Evolutionary conservation across 2,329 filamentous ascomycete species (phyloP).

Genomic region (Colletotrichum simmondsii): DNA sequence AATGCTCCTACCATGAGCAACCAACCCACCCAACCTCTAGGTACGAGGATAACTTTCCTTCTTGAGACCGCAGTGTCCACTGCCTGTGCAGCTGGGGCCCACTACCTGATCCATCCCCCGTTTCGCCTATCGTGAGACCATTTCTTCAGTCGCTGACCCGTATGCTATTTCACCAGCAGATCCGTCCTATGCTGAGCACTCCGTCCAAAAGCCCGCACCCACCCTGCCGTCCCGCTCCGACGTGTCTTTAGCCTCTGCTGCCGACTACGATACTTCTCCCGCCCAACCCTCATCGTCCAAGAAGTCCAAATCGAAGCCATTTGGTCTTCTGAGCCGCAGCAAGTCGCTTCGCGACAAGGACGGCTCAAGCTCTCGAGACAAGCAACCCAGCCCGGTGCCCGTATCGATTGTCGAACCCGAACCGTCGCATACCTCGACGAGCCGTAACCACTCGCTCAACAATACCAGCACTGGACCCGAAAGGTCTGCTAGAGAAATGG

Average conservation of each 20-base stretch:
- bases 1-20: conserved; percentile 38
- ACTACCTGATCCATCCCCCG: conserved; percentile 32
- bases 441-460: conserved; percentile 58
- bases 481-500: conserved; percentile 74
- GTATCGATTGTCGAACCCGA: conserved; percentile 49
- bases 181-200: conserved; percentile 44
- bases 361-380: conserved; percentile 48
- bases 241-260: conserved; percentile 60
- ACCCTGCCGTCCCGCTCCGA: conserved; percentile 62
- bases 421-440: conserved; percentile 44
- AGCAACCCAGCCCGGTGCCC: conserved; percentile 39
- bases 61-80: conserved; percentile 34
- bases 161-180: conserved; percentile 39
- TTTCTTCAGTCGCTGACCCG: conserved; percentile 28
- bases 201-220: conserved; percentile 51
- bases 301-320: conserved; percentile 66
- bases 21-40: conserved; percentile 34
- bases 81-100: conserved; percentile 31
- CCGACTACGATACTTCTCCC: conserved; percentile 55
- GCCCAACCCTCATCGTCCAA: conserved; percentile 46
- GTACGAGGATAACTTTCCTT: conserved; percentile 36
- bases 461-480: conserved; percentile 75
- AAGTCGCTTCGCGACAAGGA: conserved; percentile 61
- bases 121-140: conserved; percentile 36
- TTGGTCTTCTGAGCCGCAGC: conserved; percentile 62